Base-by-base conservation (phyloP, 2,329 filamentous ascomycete genomes). In the Diaporthe australafricana region DNA sequence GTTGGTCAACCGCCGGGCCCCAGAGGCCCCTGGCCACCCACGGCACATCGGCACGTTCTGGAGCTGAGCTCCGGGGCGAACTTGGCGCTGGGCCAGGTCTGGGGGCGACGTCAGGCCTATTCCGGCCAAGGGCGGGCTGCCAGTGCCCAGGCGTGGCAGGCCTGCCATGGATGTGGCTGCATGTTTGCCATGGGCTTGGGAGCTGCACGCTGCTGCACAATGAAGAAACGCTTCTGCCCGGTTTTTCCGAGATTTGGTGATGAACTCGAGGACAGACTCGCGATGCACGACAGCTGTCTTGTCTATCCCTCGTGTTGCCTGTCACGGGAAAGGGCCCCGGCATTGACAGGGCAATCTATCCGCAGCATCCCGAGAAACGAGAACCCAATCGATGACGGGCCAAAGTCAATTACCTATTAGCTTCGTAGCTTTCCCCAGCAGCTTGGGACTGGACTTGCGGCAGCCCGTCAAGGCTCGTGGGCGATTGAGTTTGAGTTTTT, bases 21-120 rank as follows among this genome's bases (percentile, higher is more conserved):
- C 40, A 40, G 32, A 25, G 38, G 25, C 25, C 9, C 57, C 57
- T 35, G 32, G 32, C 40, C 27, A 22, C 42, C 12, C 8, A 48
- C 60, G 60, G 60, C 60, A 63, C 60, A 63, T 17, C 60, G 60
- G 60, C 60, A 63, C 60, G 60, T 63, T 48, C 47, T 25, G 42
- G 42, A 20, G 20, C 60, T 63, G 40, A 27, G 40, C 57, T 35
- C 32, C 30, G 60, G 22, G 40, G 60, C 60, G 35, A 45, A 12
- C 14, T 5, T 7, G 50, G 53, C 22, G 32, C 53, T 57, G 14
- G 57, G 40, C 20, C 42, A 7, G 16, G 38, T 45, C 5, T 62
- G 25, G 22, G 56, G 56, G 16, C 56, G 56, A 62, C 56, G 56
- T 45, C 56, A 62, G 38, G 17, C 38, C 38, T 8, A 14, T 62